Conservation (phyloP, 2,329 filamentous ascomycete species). For the Rachicladosporium sp. region DNA sequence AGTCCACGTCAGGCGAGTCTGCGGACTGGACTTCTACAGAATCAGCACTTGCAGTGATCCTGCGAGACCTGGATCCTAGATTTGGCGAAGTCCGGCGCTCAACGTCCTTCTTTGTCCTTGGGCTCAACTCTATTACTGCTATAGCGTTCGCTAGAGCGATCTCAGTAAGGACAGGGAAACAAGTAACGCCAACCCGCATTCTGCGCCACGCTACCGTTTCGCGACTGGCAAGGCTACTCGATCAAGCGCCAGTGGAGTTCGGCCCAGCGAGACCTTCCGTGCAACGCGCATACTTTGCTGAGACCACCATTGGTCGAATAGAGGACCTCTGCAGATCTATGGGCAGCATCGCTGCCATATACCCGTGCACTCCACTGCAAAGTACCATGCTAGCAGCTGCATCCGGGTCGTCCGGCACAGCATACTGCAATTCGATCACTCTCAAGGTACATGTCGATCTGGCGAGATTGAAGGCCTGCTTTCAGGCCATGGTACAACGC, state of each 20-base stretch:
- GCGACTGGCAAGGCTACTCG: slow-evolving; percentile 39
- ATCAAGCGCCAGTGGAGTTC: background rate
- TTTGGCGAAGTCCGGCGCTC: slow-evolving; percentile 32
- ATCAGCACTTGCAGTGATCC: slow-evolving; percentile 38
- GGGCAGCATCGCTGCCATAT: slow-evolving; percentile 30
- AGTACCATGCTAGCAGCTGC: slow-evolving; percentile 68
- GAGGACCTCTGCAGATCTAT: background rate
- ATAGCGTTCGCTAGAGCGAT: slow-evolving; percentile 56
- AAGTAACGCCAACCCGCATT: slow-evolving; percentile 55
- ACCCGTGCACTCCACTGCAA: slow-evolving; percentile 79
- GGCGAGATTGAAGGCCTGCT: slow-evolving; percentile 43
- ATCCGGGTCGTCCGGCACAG: slow-evolving; percentile 28
- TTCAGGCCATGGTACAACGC: slow-evolving; percentile 49
- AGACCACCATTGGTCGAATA: background rate
- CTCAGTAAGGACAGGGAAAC: slow-evolving; percentile 33
- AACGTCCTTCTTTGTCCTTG: slow-evolving; percentile 65
- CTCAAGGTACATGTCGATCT: slow-evolving; percentile 46
- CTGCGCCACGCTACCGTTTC: slow-evolving; percentile 57
- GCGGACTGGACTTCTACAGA: slow-evolving; percentile 46
- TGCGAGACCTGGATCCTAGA: slow-evolving; percentile 17
- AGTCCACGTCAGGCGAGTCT: slow-evolving; percentile 22
- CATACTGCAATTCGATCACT: slow-evolving; percentile 63
- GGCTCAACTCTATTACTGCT: slow-evolving; percentile 72
- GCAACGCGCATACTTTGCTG: background rate
- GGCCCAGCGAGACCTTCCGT: background rate